Conservation (phyloP, 2,329 filamentous ascomycete species). For the Fusarium nurragi region DNA sequence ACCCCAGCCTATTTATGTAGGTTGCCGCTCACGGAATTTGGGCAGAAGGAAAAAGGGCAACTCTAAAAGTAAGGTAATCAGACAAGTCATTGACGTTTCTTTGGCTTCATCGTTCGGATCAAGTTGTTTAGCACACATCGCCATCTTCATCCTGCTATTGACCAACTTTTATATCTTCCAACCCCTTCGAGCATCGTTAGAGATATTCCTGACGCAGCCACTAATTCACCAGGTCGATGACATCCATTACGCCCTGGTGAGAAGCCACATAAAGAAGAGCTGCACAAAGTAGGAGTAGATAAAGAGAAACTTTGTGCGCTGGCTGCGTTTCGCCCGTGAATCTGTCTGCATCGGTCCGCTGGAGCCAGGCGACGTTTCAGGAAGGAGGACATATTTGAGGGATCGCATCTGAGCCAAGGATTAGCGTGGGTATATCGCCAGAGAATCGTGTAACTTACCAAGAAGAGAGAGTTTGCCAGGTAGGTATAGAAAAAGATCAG, state of each 20-base stretch:
- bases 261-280: conserved; percentile 90
- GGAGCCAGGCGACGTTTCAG: conserved; percentile 76
- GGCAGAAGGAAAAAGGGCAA: not conserved
- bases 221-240: conserved; percentile 3
- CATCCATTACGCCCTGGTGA: conserved; percentile 56
- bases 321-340: conserved; percentile 84
- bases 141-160: conserved; percentile 3
- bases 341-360: conserved; percentile 74
- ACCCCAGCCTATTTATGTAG: not conserved
- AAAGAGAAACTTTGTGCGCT: conserved; percentile 91
- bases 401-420: conserved; percentile 76
- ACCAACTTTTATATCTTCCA: conserved; percentile 1
- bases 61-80: conserved; percentile 4
- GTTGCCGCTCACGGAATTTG: not conserved
- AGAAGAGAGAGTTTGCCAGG: conserved; percentile 91
- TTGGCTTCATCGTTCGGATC: conserved; percentile 21
- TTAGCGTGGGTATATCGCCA: conserved; percentile 17
- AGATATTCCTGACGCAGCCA: not conserved
- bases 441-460: conserved; percentile 67
- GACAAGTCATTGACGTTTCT: conserved; percentile 16
- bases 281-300: conserved; percentile 95
- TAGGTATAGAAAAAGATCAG: conserved; percentile 90
- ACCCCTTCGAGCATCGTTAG: not conserved
- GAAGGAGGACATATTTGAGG: conserved; percentile 92
- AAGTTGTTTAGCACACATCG: conserved; percentile 32